Percentiles rank a stretch among this genome's conserved stretches.
phyloP scores from a whole-genome alignment of 495 filamentous ascomycete genomes.

The Penicillium bovifimosum region DNA sequence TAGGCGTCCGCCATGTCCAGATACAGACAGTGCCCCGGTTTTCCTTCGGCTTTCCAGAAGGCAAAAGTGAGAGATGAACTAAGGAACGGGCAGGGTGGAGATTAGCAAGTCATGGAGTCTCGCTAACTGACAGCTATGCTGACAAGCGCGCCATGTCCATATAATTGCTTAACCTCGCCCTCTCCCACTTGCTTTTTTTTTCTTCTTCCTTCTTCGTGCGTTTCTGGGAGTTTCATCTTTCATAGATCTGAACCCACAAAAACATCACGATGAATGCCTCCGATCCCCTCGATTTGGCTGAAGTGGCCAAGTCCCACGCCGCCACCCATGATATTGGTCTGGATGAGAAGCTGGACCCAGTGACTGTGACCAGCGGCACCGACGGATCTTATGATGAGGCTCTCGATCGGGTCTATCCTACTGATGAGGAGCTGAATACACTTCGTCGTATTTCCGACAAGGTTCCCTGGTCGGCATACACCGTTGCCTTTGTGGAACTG shows the following conservation, averaged over 20 bases:
- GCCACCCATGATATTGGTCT: constrained; percentile 15
- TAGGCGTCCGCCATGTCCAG: background rate
- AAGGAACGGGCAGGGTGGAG: background rate
- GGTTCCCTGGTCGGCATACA: constrained; percentile 60
- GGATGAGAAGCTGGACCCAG: constrained; percentile 16
- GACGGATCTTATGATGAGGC: constrained; percentile 4
- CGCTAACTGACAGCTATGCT: background rate
- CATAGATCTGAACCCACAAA: background rate
- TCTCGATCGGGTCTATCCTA: constrained; percentile 39
- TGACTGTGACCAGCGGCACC: constrained; percentile 6
- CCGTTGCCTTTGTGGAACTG: constrained; percentile 68
- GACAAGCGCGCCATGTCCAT: background rate
- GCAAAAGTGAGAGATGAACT: background rate
- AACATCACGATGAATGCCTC: constrained; percentile 26
- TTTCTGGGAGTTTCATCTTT: background rate
- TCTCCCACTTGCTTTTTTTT: background rate
- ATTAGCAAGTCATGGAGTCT: background rate
- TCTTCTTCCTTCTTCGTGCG: background rate
- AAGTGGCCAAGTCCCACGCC: constrained; percentile 25
- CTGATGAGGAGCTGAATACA: constrained; percentile 51
- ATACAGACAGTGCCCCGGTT: constrained; percentile 12
- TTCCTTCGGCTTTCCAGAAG: background rate
- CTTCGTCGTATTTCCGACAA: constrained; percentile 61
- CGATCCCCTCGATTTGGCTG: constrained; percentile 27
- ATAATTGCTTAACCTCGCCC: background rate